phyloP scores from a whole-genome alignment of 768 basidiomycete genomes.

The Termitomyces sp. region DNA sequence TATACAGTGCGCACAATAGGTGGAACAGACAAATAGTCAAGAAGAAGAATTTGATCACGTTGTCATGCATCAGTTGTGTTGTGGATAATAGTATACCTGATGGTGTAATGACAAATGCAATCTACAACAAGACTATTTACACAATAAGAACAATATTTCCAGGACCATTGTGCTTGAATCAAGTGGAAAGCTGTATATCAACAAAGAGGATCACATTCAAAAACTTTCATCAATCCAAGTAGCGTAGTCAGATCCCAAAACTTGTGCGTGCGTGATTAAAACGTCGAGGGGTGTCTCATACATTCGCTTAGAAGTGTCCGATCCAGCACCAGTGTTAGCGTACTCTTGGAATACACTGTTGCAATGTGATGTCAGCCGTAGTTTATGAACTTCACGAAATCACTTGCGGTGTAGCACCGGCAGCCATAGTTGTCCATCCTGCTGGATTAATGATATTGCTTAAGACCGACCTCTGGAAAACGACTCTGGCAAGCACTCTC shows the following conservation, averaged over 20 bases:
- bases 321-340: conserved; percentile 21
- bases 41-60: background rate
- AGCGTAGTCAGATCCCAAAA: conserved; percentile 16
- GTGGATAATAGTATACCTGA: too few species aligned
- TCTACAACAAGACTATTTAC: background rate
- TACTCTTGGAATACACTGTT: conserved; percentile 19
- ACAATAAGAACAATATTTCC: background rate
- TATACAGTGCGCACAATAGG: background rate
- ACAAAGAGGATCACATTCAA: background rate
- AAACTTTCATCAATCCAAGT: conserved; percentile 18
- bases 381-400: background rate
- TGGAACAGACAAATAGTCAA: background rate
- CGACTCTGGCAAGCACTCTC: conserved; percentile 18
- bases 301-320: conserved; percentile 16
- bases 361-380: background rate
- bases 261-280: conserved; percentile 16
- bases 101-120: background rate
- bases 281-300: conserved; percentile 15
- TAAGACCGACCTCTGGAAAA: conserved; percentile 20
- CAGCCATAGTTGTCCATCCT: conserved; percentile 21
- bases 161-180: background rate
- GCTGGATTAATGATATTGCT: conserved; percentile 18
- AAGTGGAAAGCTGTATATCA: background rate
- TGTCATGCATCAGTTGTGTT: background rate
- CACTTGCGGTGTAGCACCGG: conserved; percentile 18